Evolutionary conservation across 2,329 filamentous ascomycete genomes (phyloP), one percentile per base, ranked within the genome.

Genomic region (Tothia fuscella): DNA sequence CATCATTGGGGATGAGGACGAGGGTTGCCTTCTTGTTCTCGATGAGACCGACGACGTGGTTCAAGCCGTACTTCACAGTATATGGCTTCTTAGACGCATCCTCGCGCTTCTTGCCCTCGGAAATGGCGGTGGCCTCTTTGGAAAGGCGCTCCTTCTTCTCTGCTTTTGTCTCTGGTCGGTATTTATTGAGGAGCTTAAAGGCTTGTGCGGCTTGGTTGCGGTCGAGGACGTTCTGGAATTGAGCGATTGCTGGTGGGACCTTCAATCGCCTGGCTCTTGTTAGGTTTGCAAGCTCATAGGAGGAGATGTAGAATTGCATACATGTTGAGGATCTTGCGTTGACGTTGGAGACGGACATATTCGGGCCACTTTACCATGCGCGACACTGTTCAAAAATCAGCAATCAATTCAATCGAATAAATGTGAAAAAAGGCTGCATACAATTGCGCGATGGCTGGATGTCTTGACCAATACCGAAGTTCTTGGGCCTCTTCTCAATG

Each of bases 71-170:
- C 82, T 98, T 98, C 78, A 91, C 88, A 54, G 82, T 73, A 72
- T 95, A 98, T 61, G 91, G 91, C 84, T 98, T 98, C 86, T 96
- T 96, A 82, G 78, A 85, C 65, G 93, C 89, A 61, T 94, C 88
- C 78, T 98, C 93, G 84, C 96, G 96, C 84, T 96, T 98, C 84
- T 96, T 95, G 69, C 93, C 91, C 70, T 96, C 88, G 66, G 87
- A 80, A 66, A 98, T 79, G 61, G 91, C 93, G 58, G 88, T 94
- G 52, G 93, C 91, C 79, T 98, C 91, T 78, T 94, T 87, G 67
- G 84, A 79, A 53, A 98, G 77, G 72, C 91, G 87, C 76, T 98
- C 93, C 81, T 96, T 98, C 86, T 98, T 98, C 82, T 96, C 89
- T 58, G 76, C 73, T 81, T 95, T 96, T 69, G 85, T 93, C 79